These are phyloP conservation scores for Bauhinia variegata DNA, from an alignment of 306 rosid genomes.

Conservation along the genomic window DNA sequence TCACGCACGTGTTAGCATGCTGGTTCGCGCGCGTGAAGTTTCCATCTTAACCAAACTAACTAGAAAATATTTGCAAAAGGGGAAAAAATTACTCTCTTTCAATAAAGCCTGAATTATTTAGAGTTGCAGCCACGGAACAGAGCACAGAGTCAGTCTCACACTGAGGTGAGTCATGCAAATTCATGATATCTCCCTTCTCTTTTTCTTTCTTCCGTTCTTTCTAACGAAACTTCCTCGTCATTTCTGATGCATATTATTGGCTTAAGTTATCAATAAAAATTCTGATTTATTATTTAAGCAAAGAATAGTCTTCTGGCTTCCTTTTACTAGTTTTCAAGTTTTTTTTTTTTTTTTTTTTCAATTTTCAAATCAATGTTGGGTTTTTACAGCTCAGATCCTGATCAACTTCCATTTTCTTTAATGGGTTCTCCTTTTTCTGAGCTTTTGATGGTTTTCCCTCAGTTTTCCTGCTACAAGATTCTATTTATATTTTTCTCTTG, in stretches of 20 bases:
- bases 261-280: constrained; percentile 2
- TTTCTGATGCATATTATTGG: constrained; percentile 8
- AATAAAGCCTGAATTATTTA: not conserved
- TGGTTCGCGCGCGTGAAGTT: constrained; percentile 20
- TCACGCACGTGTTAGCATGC: not conserved
- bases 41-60: not conserved
- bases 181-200: not conserved
- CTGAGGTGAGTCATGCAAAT: constrained; percentile 6
- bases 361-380: not conserved
- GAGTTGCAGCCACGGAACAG: constrained; percentile 5
- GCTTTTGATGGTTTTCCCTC: not conserved
- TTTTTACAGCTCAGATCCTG: constrained; percentile 44
- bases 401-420: constrained; percentile 15
- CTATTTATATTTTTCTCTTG: not conserved
- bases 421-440: not conserved
- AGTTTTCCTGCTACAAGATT: not conserved
- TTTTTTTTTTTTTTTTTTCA: not conserved
- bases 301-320: constrained; percentile 20
- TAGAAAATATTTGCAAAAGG: not conserved
- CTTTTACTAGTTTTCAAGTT: not conserved
- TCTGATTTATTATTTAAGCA: constrained; percentile 21
- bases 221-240: not conserved
- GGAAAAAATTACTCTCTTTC: not conserved
- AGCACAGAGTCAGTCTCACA: constrained; percentile 1
- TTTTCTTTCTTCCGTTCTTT: not conserved